These are phyloP conservation scores for Podospora anserina DNA, from an alignment of 495 filamentous ascomycete species.

Conservation along the genomic window DNA sequence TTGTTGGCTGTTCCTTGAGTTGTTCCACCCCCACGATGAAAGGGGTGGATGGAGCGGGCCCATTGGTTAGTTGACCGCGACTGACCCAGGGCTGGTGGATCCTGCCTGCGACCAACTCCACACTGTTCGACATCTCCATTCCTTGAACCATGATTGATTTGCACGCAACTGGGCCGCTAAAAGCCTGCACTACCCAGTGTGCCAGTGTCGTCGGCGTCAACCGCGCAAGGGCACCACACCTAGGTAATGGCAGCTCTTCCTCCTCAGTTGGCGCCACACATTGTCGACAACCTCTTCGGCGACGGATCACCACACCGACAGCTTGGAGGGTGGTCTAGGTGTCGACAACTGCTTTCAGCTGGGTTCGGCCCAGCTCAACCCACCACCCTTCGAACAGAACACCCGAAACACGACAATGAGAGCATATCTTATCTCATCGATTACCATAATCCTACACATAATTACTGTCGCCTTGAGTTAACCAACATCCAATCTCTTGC, in stretches of 20 bases:
- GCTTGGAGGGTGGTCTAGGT: background rate
- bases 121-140: background rate
- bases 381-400: background rate
- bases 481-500: constrained; percentile 19
- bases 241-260: background rate
- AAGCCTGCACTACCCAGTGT: background rate
- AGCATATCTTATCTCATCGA: too few relatives aligned
- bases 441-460: background rate
- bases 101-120: background rate
- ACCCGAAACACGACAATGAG: too few relatives aligned
- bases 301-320: background rate
- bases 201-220: background rate
- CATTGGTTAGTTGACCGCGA: constrained; percentile 23
- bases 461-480: constrained; percentile 13
- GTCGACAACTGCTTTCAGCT: background rate
- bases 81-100: background rate
- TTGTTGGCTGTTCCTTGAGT: background rate
- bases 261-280: too few relatives aligned
- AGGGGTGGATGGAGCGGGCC: constrained; percentile 11
- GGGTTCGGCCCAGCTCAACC: background rate
- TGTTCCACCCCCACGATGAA: constrained; percentile 9
- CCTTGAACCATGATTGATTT: background rate
- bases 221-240: background rate
- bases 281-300: background rate
- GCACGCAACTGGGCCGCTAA: background rate